Percentiles rank a stretch among this genome's conserved stretches.
These are phyloP conservation scores for Aschersonia sp. DNA, from an alignment of 2,329 filamentous ascomycete species.

Conservation along the genomic window DNA sequence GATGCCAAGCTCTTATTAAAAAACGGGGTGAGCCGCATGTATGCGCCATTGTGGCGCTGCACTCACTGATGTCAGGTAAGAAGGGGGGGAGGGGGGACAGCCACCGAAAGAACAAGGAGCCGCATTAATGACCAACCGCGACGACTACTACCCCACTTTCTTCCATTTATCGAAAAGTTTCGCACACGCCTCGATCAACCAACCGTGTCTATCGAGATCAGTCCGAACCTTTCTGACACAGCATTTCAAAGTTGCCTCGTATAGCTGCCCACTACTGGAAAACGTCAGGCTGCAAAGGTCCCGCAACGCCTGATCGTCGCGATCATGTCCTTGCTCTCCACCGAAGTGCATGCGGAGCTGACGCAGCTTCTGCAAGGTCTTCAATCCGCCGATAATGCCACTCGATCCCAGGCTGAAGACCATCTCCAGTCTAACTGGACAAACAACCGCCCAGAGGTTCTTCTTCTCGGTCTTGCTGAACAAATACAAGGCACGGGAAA, in stretches of 20 bases:
- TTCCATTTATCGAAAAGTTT: slow-evolving; percentile 10
- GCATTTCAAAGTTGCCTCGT: too few relatives aligned
- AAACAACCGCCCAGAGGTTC: slow-evolving; percentile 61
- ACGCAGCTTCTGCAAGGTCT: slow-evolving; percentile 76
- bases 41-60: too few relatives aligned
- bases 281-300: slow-evolving; percentile 9
- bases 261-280: not conserved
- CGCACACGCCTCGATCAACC: not conserved
- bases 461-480: slow-evolving; percentile 89
- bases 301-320: slow-evolving; percentile 10
- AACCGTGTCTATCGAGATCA: not conserved
- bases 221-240: not conserved
- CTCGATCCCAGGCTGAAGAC: slow-evolving; percentile 78
- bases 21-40: too few relatives aligned
- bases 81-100: too few relatives aligned
- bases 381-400: slow-evolving; percentile 76
- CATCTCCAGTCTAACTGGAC: slow-evolving; percentile 89
- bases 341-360: slow-evolving; percentile 74
- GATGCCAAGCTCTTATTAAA: too few relatives aligned
- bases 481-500: slow-evolving; percentile 73
- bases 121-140: not conserved
- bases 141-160: slow-evolving; percentile 9
- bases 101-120: not conserved
- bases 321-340: slow-evolving; percentile 65
- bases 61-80: too few relatives aligned